Base-by-base conservation (phyloP, 1,284 basidiomycete species). In the Dichomitus squalens region DNA sequence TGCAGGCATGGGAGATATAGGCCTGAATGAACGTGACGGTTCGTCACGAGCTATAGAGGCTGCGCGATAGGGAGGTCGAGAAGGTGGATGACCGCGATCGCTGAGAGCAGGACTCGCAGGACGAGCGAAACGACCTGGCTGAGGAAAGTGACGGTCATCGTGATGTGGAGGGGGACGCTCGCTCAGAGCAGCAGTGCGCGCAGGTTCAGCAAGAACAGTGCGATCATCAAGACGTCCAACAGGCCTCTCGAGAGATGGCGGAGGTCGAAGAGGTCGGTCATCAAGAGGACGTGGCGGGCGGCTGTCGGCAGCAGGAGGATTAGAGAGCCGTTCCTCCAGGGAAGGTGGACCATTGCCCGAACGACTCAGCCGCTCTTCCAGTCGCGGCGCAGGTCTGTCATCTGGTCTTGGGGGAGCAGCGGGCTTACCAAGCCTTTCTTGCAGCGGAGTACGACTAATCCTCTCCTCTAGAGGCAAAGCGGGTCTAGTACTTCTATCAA, bases 381-480 rank as follows among this genome's bases (percentile, higher is more conserved):
- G 47, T 20, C 60, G 60, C 20, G 59, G 60, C 7, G 54, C 40
- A 4, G 55, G 40, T 23, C 59, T 58, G 31, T 65, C 65, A 20
- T 68, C 66, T 18, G 57, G 34, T 36, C 63, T 60, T 44, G 58
- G 44, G 34, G 57, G 53, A 27, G 56, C 14, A 12, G 23, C 48
- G 9, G 54, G 57, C 27, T 53, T 55, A 36, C 66, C 65, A 20
- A 72, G 46, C 27, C 70, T 65, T 40, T 73, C 72, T 43, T 71
- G 70, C 4, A 73, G 60, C 14, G 64, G 60, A 11, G 47, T 59
- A 23, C 69, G 67, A 34, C 60, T 64, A 27, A 72, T 61, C 23
- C 71, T 63, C 16, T 71, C 73, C 57, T 73, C 72, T 12, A 71
- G 54, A 23, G 70, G 59, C 2, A 63, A 52, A 29, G 60, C 52